These are phyloP conservation scores for Dionaea muscipula DNA, from an alignment of 179 eudicot species.

Conservation along the genomic window DNA sequence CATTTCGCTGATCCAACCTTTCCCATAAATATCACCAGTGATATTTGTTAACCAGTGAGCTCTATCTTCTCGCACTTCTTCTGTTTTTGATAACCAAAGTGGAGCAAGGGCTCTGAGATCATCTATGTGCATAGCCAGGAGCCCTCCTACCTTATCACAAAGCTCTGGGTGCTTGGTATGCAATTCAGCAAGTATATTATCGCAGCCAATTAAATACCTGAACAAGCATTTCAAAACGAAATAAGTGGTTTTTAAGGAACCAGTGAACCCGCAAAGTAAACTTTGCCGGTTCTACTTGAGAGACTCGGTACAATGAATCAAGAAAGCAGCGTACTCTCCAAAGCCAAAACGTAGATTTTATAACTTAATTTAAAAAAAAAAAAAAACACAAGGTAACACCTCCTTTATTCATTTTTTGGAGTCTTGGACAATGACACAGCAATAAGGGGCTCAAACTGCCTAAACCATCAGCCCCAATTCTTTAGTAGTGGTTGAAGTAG, in stretches of 20 bases:
- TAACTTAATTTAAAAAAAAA: constrained; percentile 3
- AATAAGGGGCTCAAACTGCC: too few relatives aligned
- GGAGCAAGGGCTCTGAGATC: constrained; percentile 95
- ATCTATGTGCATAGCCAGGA: constrained; percentile 84
- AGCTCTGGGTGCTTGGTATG: constrained; percentile 86
- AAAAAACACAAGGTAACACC: too few relatives aligned
- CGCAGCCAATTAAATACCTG: constrained; percentile 94
- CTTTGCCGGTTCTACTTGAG: neutral
- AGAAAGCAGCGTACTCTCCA: too few relatives aligned
- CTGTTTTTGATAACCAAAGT: constrained; percentile 93
- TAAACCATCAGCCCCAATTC: too few relatives aligned
- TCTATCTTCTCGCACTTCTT: constrained; percentile 85
- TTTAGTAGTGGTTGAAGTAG: neutral
- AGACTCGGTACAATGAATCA: neutral
- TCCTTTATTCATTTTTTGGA: too few relatives aligned
- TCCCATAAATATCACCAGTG: constrained; percentile 81
- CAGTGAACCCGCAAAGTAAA: neutral
- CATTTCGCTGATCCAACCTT: constrained; percentile 99
- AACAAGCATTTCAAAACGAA: constrained; percentile 10
- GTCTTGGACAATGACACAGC: too few relatives aligned
- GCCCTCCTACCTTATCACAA: constrained; percentile 95
- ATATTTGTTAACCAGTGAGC: constrained; percentile 87
- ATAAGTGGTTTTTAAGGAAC: neutral
- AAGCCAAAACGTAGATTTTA: too few relatives aligned
- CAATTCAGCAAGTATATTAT: constrained; percentile 74